Base-by-base conservation (phyloP, 2,329 filamentous ascomycete genomes). In the Phoma sp. region DNA sequence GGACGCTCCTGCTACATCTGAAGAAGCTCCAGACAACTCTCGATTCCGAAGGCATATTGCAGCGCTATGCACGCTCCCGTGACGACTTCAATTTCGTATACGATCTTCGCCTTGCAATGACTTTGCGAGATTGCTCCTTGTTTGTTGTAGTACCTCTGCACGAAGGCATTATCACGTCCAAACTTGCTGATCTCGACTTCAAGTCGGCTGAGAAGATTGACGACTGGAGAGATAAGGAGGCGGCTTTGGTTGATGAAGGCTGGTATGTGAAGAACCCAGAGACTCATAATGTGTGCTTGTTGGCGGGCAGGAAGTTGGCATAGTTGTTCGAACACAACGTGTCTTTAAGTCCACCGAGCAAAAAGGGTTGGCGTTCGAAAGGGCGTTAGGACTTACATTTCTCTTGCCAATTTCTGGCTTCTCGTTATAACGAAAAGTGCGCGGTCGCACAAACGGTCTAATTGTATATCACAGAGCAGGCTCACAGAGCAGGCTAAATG, bases 181-280 rank as follows among this genome's bases (percentile, higher is more conserved):
- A 77, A 38, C 64, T 82, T 4, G 79, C 73, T 0, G 80, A 82
- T 60, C 70, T 82, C 6, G 80, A 82, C 51, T 71, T 78, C 60
- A 82, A 82, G 62, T 74, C 72, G 6, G 54, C 67, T 0, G 75
- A 74, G 37, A 80, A 80, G 62, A 53, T 79, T 4, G 46, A 56
- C 9, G 72, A 76, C 32, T 81, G 79, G 79, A 62, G 56, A 44
- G 58, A 68, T 5, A 76, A 76, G n/a, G 79, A 81, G 53, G 52
- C 54, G n/a, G 54, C 54, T 10, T 58, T 81, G 50, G 59, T 74
- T 9, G 58, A 70, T n/a, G 74, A 67, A 8, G 76, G 72, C 1
- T 78, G 77, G 76, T 81, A 80, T 33, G 59, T 54, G 4, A 57
- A 55, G 7, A 25, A 24, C 8, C 37, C 43, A 9, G 40, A 51